These are phyloP conservation scores for Barnettozyma vustinii DNA, from an alignment of 805 yeast genomes.

Conservation along the genomic window DNA sequence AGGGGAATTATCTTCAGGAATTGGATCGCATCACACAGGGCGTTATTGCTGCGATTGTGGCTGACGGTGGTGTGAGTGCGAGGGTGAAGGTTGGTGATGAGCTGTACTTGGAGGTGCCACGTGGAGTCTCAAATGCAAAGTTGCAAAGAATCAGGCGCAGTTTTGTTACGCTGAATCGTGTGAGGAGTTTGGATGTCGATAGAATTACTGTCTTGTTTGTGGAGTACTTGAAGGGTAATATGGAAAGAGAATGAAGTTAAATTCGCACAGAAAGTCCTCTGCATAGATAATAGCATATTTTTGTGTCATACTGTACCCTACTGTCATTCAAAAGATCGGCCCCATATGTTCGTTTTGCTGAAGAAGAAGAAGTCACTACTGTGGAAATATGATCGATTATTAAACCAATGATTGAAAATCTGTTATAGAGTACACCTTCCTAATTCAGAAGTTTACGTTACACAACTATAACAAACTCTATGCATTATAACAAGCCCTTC, in stretches of 20 bases:
- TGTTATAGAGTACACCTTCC: no score
- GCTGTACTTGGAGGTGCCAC: conserved; percentile 57
- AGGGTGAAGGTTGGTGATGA: conserved; percentile 37
- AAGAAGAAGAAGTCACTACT: no score
- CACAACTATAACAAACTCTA: no score
- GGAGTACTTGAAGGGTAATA: conserved; percentile 65
- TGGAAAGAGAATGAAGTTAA: conserved; percentile 20
- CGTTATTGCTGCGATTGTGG: conserved; percentile 57
- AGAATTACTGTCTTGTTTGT: conserved; percentile 70
- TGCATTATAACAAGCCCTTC: not conserved
- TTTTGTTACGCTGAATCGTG: conserved; percentile 73
- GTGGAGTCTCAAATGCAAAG: conserved; percentile 62
- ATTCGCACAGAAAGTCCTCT: not conserved
- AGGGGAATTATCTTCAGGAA: conserved; percentile 69
- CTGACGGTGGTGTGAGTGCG: conserved; percentile 48
- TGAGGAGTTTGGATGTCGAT: conserved; percentile 65
- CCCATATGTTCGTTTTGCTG: no score
- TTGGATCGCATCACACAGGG: conserved; percentile 66
- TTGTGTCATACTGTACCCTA: not conserved
- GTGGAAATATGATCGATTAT: not conserved
- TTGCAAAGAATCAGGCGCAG: conserved; percentile 80
- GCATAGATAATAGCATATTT: not conserved
- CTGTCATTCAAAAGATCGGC: no score
- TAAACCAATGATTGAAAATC: not conserved
- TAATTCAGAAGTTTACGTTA: no score